Percentiles rank a stretch among this genome's conserved stretches.
These are phyloP conservation scores for Cyclotella cryptica DNA, from an alignment of 108 stramenopile species.

Conservation along the genomic window DNA sequence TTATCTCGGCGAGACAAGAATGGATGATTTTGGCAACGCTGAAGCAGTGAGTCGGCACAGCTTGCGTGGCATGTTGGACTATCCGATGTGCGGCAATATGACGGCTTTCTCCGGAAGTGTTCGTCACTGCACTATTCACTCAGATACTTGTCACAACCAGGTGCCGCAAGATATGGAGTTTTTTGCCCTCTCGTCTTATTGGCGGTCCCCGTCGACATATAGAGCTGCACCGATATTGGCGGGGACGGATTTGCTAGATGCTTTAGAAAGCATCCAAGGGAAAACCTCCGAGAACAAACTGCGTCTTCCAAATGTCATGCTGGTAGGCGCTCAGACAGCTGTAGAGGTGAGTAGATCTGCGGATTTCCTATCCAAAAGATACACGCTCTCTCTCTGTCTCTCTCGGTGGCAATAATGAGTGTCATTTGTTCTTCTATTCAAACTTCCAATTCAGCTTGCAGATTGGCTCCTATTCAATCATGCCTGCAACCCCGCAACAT, in stretches of 20 bases:
- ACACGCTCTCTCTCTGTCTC: too few species aligned
- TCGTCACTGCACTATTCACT: not conserved
- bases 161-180: constrained; percentile 22
- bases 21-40: not conserved
- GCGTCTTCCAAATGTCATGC: constrained; percentile 22
- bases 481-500: constrained; percentile 15
- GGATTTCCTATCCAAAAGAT: too few species aligned
- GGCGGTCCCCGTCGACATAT: not conserved
- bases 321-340: constrained; percentile 52
- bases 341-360: constrained; percentile 1
- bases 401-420: too few species aligned
- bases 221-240: constrained; percentile 1
- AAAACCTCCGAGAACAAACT: not conserved
- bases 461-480: constrained; percentile 45
- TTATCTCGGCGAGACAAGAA: constrained; percentile 8
- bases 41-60: not conserved
- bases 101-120: not conserved
- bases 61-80: constrained; percentile 3
- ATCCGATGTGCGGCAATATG: constrained; percentile 24
- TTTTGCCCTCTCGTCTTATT: constrained; percentile 7
- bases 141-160: constrained; percentile 30
- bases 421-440: not conserved
- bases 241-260: not conserved
- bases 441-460: constrained; percentile 7
- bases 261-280: not conserved